A percentile compares a stretch with the other conserved stretches of the same genome.
These are phyloP conservation scores for Blechomonas ayalai DNA, from an alignment of 208 protist genomes.

Conservation along the genomic window DNA sequence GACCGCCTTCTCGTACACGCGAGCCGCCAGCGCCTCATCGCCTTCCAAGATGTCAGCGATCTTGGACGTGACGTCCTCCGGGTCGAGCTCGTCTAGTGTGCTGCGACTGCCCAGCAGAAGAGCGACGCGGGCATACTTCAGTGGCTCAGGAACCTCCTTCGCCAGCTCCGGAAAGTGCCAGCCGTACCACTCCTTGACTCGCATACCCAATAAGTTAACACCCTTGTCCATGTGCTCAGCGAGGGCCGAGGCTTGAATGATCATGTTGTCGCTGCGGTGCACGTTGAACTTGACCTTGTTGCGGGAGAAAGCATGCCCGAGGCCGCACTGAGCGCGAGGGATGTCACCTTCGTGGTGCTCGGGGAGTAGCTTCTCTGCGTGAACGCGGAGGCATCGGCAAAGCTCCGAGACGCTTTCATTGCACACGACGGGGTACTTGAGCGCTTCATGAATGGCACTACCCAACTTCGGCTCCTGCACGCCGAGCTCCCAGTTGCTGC, in stretches of 20 bases:
- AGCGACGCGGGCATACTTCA: conserved; percentile 91
- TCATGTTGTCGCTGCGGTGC: conserved; percentile 98
- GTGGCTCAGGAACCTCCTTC: conserved; percentile 95
- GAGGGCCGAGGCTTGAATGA: conserved; percentile 97
- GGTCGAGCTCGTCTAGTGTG: conserved; percentile 63
- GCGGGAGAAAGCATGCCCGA: conserved; percentile 97
- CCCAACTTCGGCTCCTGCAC: conserved; percentile 95
- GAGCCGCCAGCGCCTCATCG: conserved; percentile 68
- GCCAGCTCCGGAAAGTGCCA: conserved; percentile 99
- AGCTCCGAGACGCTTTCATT: conserved; percentile 90
- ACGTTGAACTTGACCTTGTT: conserved; percentile 99
- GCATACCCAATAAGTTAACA: conserved; percentile 99
- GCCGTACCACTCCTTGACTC: conserved; percentile 98
- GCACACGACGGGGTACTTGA: conserved; percentile 82
- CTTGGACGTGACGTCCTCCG: conserved; percentile 56
- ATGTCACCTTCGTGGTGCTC: conserved; percentile 93
- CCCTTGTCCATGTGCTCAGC: conserved; percentile 99
- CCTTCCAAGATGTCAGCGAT: conserved; percentile 82
- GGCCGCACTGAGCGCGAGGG: conserved; percentile 96
- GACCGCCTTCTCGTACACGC: conserved; percentile 89
- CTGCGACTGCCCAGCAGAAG: conserved; percentile 83
- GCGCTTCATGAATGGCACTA: conserved; percentile 88
- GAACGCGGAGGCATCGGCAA: conserved; percentile 93
- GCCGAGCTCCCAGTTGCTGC: conserved; percentile 87
- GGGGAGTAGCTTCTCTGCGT: conserved; percentile 93